Conservation (phyloP, 164 flowering plant genomes). For the Liriodendron chinense region DNA sequence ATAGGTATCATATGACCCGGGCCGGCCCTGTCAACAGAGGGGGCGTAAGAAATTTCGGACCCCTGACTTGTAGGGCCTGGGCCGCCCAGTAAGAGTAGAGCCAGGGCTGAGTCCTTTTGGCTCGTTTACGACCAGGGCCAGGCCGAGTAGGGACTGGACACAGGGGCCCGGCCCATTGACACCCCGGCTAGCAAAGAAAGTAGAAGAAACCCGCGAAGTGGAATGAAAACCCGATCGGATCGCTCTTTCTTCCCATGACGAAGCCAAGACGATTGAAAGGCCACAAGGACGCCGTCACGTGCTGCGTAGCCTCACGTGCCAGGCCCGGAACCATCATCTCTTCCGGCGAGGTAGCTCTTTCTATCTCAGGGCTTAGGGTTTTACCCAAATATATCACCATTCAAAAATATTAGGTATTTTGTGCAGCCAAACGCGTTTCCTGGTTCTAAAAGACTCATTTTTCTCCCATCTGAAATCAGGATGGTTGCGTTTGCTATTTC, state of each 20-base stretch:
- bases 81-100: not conserved
- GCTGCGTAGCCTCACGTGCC: slow-evolving; percentile 72
- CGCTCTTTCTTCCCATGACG: slow-evolving; percentile 5
- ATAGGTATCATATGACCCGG: too few relatives aligned
- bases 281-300: slow-evolving; percentile 71
- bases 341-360: slow-evolving; percentile 61
- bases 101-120: not conserved
- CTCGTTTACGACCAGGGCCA: not conserved
- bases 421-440: not conserved
- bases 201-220: too few relatives aligned
- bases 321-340: slow-evolving; percentile 70
- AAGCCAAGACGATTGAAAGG: slow-evolving; percentile 74
- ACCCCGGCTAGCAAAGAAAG: too few relatives aligned
- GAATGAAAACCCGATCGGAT: not conserved
- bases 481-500: slow-evolving; percentile 85
- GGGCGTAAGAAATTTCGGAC: too few relatives aligned
- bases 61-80: too few relatives aligned
- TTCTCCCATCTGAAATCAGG: slow-evolving; percentile 34
- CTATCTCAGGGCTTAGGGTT: not conserved
- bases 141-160: not conserved
- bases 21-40: too few relatives aligned
- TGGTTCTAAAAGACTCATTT: not conserved
- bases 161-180: not conserved
- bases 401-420: not conserved
- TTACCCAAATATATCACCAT: not conserved